These are phyloP conservation scores for Russula virescens DNA, from an alignment of 768 basidiomycete species.

Conservation along the genomic window DNA sequence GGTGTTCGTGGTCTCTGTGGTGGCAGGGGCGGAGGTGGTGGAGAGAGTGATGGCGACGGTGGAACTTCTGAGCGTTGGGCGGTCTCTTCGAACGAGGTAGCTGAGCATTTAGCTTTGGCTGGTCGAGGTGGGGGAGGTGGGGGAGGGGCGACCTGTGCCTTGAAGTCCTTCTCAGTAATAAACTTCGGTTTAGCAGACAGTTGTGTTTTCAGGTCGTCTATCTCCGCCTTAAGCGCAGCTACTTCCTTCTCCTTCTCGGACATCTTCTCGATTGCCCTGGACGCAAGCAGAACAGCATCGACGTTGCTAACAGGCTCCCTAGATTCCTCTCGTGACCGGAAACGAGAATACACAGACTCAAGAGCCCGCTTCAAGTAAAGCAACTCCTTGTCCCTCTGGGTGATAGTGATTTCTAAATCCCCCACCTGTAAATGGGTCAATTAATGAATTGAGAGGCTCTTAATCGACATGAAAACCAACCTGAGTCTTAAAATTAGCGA, in stretches of 20 bases:
- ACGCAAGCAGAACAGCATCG: conserved; percentile 64
- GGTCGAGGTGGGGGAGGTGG: conserved; percentile 49
- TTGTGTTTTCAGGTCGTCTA: conserved; percentile 46
- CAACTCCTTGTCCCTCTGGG: conserved; percentile 65
- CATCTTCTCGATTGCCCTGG: conserved; percentile 63
- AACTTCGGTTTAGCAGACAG: conserved; percentile 44
- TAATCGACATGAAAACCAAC: conserved; percentile 34
- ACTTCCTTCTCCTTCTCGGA: conserved; percentile 67
- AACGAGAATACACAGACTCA: conserved; percentile 81
- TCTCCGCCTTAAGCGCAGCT: conserved; percentile 41
- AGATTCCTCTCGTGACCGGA: conserved; percentile 51
- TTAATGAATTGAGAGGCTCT: neutral
- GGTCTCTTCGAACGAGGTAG: conserved; percentile 7
- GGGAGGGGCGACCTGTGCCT: conserved; percentile 57
- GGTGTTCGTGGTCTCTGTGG: conserved; percentile 16
- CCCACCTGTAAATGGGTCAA: conserved; percentile 38
- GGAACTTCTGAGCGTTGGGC: neutral
- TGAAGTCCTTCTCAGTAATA: conserved; percentile 66
- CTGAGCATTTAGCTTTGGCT: neutral
- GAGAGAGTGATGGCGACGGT: neutral
- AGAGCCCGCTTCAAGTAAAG: conserved; percentile 77
- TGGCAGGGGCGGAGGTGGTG: conserved; percentile 25
- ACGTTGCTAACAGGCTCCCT: conserved; percentile 46
- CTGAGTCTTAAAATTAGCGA: conserved; percentile 62
- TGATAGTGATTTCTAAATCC: conserved; percentile 44